phyloP scores from a whole-genome alignment of 176 grass and related monocot species.

The Rhynchospora pubera region DNA sequence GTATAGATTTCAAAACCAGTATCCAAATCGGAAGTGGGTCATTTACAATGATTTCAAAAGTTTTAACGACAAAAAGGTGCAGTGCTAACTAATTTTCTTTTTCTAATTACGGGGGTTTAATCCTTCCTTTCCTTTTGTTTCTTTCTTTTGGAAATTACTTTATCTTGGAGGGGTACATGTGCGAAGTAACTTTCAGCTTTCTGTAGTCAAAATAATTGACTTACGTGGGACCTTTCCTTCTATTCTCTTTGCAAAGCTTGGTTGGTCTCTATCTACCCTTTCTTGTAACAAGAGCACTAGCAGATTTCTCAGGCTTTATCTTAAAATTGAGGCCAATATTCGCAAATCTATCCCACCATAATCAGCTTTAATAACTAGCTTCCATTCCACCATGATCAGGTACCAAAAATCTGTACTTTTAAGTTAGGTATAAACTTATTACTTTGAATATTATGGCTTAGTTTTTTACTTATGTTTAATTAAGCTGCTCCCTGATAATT shows the following conservation, averaged over 20 bases:
- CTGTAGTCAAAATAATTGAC: slow-evolving; percentile 12
- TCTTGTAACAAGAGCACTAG: slow-evolving; percentile 9
- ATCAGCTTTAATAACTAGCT: slow-evolving; percentile 2
- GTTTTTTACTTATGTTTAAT: neutral
- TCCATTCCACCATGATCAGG: neutral
- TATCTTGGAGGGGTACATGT: neutral
- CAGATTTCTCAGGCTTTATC: slow-evolving; percentile 8
- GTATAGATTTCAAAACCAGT: no score
- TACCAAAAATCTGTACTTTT: neutral
- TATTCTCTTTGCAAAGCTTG: slow-evolving; percentile 15
- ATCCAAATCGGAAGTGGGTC: no score
- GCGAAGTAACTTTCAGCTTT: neutral
- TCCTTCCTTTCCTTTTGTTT: neutral
- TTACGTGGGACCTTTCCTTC: slow-evolving; percentile 13
- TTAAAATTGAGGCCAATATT: neutral
- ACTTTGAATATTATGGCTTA: neutral
- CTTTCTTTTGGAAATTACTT: slow-evolving; percentile 2
- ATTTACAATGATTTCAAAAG: no score
- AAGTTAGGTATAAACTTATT: neutral
- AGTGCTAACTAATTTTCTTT: no score
- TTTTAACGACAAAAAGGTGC: no score
- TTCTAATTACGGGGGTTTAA: neutral
- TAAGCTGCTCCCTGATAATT: neutral
- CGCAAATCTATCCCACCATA: neutral
- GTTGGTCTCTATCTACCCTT: slow-evolving; percentile 1